A percentile compares a stretch with the other conserved stretches of the same genome.
Evolutionary conservation across 192 early-diverging fungal genomes (phyloP).

Genomic region (Dimargaris xerosporica): DNA sequence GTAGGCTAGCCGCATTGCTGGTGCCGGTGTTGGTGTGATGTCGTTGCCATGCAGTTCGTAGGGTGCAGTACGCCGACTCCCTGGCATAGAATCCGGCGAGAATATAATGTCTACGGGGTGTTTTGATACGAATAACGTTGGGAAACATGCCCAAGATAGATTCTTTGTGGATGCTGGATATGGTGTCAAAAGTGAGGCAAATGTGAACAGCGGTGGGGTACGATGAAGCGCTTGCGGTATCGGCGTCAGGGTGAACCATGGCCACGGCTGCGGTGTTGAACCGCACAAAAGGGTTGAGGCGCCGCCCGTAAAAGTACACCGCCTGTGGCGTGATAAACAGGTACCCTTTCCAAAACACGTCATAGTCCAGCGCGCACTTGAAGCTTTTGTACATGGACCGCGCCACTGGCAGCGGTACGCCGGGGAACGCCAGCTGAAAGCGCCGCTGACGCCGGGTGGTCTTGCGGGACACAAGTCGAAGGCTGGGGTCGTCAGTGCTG

Average conservation of each 20-base stretch:
- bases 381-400: background rate
- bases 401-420: background rate
- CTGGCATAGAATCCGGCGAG: background rate
- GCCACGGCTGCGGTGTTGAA: background rate
- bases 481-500: no score
- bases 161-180: constrained; percentile 4
- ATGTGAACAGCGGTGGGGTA: constrained; percentile 4
- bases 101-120: background rate
- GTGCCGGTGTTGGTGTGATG: background rate
- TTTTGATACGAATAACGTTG: constrained; percentile 5
- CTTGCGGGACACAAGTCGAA: no score
- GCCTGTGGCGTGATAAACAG: constrained; percentile 4
- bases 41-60: background rate
- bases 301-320: constrained; percentile 2
- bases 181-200: background rate
- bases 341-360: constrained; percentile 8
- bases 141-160: constrained; percentile 7
- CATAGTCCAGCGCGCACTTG: constrained; percentile 8
- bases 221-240: background rate
- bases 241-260: background rate
- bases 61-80: background rate
- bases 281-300: constrained; percentile 5
- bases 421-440: background rate
- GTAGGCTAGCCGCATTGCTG: background rate
- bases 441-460: constrained; percentile 6